Conservation (phyloP, 805 yeast species). For the Dipodascopsis uninucleata region DNA sequence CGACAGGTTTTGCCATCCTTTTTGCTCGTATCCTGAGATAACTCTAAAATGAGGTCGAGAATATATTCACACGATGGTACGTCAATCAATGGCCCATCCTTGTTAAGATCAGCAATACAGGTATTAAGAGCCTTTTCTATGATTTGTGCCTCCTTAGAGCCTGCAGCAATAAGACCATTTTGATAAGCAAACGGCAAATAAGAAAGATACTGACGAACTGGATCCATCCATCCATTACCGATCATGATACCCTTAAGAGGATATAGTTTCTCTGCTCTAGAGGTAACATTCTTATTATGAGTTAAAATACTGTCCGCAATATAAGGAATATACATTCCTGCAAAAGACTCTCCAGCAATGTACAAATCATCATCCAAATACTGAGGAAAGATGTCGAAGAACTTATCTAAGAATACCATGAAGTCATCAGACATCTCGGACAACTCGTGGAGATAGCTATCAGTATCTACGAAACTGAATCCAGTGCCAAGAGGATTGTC, state of each 20-base stretch:
- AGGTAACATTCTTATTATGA: constrained; percentile 39
- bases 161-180: constrained; percentile 50
- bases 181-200: constrained; percentile 67
- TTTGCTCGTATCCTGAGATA: constrained; percentile 20
- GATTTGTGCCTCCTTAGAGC: constrained; percentile 30
- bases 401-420: constrained; percentile 59
- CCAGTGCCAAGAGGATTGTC: constrained; percentile 98
- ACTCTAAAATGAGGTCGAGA: constrained; percentile 38
- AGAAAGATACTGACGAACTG: constrained; percentile 76
- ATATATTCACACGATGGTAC: constrained; percentile 33
- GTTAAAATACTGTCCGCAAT: constrained; percentile 62
- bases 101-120: constrained; percentile 28
- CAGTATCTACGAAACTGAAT: constrained; percentile 58
- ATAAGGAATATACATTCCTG: constrained; percentile 94
- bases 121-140: constrained; percentile 20
- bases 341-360: constrained; percentile 93
- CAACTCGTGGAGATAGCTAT: constrained; percentile 39
- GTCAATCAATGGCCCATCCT: constrained; percentile 16
- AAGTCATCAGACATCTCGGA: constrained; percentile 57
- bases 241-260: constrained; percentile 62
- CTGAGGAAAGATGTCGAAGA: constrained; percentile 69
- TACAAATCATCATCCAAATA: constrained; percentile 60
- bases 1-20: constrained; percentile 50
- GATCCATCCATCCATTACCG: constrained; percentile 95
- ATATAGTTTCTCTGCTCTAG: constrained; percentile 13